phyloP scores from a whole-genome alignment of 768 basidiomycete species.

The Lentinula boryana region DNA sequence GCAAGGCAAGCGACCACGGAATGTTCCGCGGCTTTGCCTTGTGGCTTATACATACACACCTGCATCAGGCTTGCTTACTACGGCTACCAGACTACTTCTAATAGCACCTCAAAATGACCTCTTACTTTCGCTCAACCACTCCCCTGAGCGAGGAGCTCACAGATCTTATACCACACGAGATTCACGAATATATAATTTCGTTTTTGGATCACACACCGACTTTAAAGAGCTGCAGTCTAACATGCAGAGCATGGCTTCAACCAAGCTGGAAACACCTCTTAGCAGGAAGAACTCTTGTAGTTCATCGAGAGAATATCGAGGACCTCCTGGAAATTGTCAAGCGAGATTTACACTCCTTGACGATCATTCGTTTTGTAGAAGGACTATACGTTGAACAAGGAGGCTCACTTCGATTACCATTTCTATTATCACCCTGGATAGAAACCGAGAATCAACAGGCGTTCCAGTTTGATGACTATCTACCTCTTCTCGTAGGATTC shows the following conservation, averaged over 20 bases:
- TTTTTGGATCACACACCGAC: background rate
- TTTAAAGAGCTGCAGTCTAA: background rate
- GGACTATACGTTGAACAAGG: background rate
- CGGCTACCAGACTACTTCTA: background rate
- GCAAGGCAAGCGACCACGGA: too few relatives aligned
- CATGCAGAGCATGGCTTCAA: background rate
- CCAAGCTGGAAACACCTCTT: slow-evolving; percentile 1
- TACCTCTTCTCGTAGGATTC: background rate
- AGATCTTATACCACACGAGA: slow-evolving; percentile 1
- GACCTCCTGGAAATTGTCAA: background rate
- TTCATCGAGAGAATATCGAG: background rate
- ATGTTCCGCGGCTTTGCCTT: background rate
- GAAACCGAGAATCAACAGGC: background rate
- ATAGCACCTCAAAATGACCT: background rate
- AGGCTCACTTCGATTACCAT: background rate
- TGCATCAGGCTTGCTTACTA: too few relatives aligned
- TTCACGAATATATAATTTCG: slow-evolving; percentile 2
- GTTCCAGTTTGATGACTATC: background rate
- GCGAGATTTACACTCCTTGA: background rate
- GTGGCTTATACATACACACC: background rate
- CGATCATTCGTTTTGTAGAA: slow-evolving; percentile 2
- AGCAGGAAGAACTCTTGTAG: background rate
- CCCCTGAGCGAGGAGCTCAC: background rate
- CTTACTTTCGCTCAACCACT: background rate
- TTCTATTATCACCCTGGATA: background rate